Evolutionary conservation across 169 alveolate species (phyloP).

Genomic region (Eimeria maxima): DNA sequence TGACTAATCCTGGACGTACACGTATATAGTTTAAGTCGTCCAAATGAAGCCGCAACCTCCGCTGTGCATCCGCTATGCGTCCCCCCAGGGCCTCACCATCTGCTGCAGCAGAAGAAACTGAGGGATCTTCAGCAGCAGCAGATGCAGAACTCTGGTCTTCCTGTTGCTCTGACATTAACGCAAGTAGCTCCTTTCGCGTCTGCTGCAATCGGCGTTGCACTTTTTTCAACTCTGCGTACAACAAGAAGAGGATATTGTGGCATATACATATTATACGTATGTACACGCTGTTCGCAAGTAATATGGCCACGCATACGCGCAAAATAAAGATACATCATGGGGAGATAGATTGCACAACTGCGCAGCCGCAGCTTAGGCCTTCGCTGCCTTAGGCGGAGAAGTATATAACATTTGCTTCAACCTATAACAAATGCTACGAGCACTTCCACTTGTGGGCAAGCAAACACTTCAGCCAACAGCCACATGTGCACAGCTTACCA

Average conservation of each 20-base stretch:
- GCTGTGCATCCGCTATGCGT: constrained; percentile 67
- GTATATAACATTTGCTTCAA: neutral
- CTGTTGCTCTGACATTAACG: constrained; percentile 53
- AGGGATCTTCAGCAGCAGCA: neutral
- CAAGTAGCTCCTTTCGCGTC: constrained; percentile 51
- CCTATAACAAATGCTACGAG: neutral
- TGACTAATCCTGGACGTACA: neutral
- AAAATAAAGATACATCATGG: neutral
- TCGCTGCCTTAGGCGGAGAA: neutral
- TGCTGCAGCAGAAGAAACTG: neutral
- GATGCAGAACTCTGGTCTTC: neutral
- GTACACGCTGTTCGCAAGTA: neutral
- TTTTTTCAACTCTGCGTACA: constrained; percentile 57
- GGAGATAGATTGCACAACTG: neutral
- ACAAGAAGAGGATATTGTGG: neutral
- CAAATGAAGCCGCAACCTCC: constrained; percentile 46
- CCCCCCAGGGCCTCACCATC: neutral
- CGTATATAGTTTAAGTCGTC: constrained; percentile 72
- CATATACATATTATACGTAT: neutral
- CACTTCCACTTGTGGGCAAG: neutral
- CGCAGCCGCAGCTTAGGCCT: neutral
- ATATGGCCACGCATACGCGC: neutral
- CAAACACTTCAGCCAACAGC: neutral
- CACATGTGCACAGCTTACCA: neutral
- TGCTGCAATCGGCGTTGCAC: constrained; percentile 74